Base-by-base conservation (phyloP, 306 rosid genomes). In the Carpinus viminea region DNA sequence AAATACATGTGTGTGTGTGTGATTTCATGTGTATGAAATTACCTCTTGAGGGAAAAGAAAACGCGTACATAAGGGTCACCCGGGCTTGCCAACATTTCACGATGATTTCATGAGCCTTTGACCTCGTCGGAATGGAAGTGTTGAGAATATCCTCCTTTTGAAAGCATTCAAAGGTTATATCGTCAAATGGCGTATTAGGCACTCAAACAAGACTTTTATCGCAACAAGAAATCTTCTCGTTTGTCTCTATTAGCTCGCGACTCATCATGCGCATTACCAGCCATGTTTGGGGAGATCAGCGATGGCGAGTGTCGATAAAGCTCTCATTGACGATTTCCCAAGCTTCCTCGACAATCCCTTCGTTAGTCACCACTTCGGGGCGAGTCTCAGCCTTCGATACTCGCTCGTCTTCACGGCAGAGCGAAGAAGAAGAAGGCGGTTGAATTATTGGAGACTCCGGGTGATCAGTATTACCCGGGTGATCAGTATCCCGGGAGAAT, bases 1-100 rank as follows among this genome's bases (percentile, higher is more conserved):
- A 47, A 47, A 8, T 47, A 47, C 51, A 11, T 12, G 55, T 12
- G 55, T 51, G 55, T 51, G 4, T 51, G 55, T 51, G 0, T 51
- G 55, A 1, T 12, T 15, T 4, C n/a, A 15, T 13, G 15, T 31
- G 2, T 43, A 70, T 5, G 34, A 57, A 74, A 73, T 34, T 78
- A 95, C 98, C 95, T 95, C 97, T 7, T 85, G 88, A 36, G 97
- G 97, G 12, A 91, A 75, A 77, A 95, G 97, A 88, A 92, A 95
- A n/a, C 98, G 87, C 0, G 97, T 92, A 76, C n/a, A n/a, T 91
- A 95, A 53, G 97, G 98, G 83, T 95, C 98, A n/a, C 93, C 97
- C 83, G 92, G 88, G 72, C 93, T 87, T 66, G 87, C 95, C 75
- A 95, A 75, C 98, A 92, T 89, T 66, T 82, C 87, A n/a, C 90